Percentiles rank a stretch among this genome's conserved stretches.
phyloP scores from a whole-genome alignment of 1,284 basidiomycete species.

The Heimioporus punctisporus region DNA sequence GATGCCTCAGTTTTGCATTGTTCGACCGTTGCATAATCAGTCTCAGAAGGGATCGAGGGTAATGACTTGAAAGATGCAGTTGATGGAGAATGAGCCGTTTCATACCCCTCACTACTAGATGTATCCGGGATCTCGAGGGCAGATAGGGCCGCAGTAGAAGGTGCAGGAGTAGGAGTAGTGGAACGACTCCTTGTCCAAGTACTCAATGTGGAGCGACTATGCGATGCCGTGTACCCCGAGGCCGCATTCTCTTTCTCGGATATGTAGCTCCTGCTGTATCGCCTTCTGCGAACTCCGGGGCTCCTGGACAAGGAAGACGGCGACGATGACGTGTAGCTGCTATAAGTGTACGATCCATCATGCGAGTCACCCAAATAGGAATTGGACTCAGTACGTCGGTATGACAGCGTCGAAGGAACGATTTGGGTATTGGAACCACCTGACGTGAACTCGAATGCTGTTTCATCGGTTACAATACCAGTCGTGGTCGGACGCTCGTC shows the following conservation, averaged over 20 bases:
- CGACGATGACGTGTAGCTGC: slow-evolving; percentile 29
- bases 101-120: slow-evolving; percentile 36
- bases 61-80: slow-evolving; percentile 45
- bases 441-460: slow-evolving; percentile 39
- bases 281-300: slow-evolving; percentile 57
- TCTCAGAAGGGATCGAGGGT: slow-evolving; percentile 53
- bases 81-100: slow-evolving; percentile 39
- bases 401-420: slow-evolving; percentile 55
- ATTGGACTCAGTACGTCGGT: slow-evolving; percentile 53
- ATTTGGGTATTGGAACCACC: slow-evolving; percentile 46
- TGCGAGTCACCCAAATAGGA: slow-evolving; percentile 63
- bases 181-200: slow-evolving; percentile 37
- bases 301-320: slow-evolving; percentile 59
- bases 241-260: slow-evolving; percentile 60
- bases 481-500: slow-evolving; percentile 33
- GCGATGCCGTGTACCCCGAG: slow-evolving; percentile 30
- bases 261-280: slow-evolving; percentile 37
- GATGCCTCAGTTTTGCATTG: slow-evolving; percentile 43
- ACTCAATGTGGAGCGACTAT: slow-evolving; percentile 36
- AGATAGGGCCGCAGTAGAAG: slow-evolving; percentile 28
- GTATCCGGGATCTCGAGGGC: slow-evolving; percentile 31
- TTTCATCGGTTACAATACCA: slow-evolving; percentile 37
- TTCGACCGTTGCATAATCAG: slow-evolving; percentile 55
- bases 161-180: slow-evolving; percentile 29
- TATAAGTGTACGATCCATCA: slow-evolving; percentile 38